Evolutionary conservation across 1,284 basidiomycete genomes (phyloP).

Genomic region (Takashimella tepidaria): DNA sequence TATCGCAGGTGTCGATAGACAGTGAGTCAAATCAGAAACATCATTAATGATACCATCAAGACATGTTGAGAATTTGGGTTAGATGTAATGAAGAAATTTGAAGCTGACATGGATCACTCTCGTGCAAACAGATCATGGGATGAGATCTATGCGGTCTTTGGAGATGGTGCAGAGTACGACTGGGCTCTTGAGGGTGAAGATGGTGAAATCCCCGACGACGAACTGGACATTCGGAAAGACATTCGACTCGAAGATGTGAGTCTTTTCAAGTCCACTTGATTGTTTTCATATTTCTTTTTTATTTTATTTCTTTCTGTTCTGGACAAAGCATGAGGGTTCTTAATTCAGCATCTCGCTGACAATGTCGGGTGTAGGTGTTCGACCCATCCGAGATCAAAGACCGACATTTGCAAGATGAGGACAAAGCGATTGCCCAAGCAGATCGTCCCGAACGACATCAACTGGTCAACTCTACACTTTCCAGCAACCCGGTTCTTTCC

Average conservation of each 20-base stretch:
- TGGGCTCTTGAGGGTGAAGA: constrained; percentile 80
- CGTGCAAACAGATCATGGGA: constrained; percentile 72
- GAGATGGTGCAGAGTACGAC: constrained; percentile 93
- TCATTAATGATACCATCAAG: no score
- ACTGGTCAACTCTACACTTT: constrained; percentile 78
- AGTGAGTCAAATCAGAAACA: no score
- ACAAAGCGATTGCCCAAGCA: constrained; percentile 82
- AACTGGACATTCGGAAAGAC: constrained; percentile 59
- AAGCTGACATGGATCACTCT: constrained; percentile 25
- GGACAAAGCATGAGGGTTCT: no score
- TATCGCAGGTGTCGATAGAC: constrained; percentile 77
- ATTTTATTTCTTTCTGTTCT: no score
- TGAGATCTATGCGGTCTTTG: constrained; percentile 95
- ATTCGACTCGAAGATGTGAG: constrained; percentile 85
- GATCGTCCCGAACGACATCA: constrained; percentile 98
- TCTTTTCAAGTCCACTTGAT: no score
- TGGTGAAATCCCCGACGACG: constrained; percentile 60
- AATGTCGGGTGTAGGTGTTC: constrained; percentile 69
- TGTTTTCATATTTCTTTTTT: no score
- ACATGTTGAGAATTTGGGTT: not conserved
- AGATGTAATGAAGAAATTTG: constrained; percentile 1
- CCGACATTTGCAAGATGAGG: constrained; percentile 86
- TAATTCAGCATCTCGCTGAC: not conserved
- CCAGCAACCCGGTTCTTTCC: constrained; percentile 59
- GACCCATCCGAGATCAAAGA: constrained; percentile 95